Evolutionary conservation across 1,284 basidiomycete genomes (phyloP), one percentile per base, ranked within the genome.

Genomic region (Malassezia furfur): DNA sequence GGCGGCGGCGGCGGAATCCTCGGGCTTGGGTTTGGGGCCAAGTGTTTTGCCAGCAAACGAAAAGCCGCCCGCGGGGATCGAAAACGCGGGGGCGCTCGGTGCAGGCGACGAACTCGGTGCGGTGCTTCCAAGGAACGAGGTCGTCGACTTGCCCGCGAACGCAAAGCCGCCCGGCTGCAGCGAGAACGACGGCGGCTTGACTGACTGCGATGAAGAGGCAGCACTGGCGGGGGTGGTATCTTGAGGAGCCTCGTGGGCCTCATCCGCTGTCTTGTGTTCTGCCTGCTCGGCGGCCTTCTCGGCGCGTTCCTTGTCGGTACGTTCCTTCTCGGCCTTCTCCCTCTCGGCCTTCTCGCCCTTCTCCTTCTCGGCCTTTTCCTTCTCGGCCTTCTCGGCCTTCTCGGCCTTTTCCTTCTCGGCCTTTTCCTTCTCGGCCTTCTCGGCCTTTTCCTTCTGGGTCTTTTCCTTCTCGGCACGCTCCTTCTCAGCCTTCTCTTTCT

Each of bases 31-130:
- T 2, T 8, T 14, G 22, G 15, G 9, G 22, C 30, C n/a, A 10
- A 35, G 35, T 11, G 17, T 34, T 12, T 25, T 47, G 12, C 45
- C 45, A 12, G 39, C 57, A 48, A 59, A 59, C 9, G 57, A 36
- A 44, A 59, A 59, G 19, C 57, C 57, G 8, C 52, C 52, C 5
- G 25, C 9, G 15, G 57, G 57, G 15, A 59, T 37, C 6, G 40
- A 25, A n/a, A 56, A 47, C 6, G 54, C 38, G 9, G 54, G 54
- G 10, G 48, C 39, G 5, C 10, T 22, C 19, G 45, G 32, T 6
- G 45, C 45, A 22, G 10, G 14, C 43, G 43, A 30, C 25, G 22
- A 14, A 9, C 14, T 19, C 12, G 22, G 5, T 9, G 14, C 5
- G 17, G 15, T 32, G 25, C 12, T 28, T 28, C 12, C 11, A 5